Percentiles rank a stretch among this genome's conserved stretches.
These are phyloP conservation scores for Yamadazyma oceani DNA, from an alignment of 1,139 yeast species.

Conservation along the genomic window DNA sequence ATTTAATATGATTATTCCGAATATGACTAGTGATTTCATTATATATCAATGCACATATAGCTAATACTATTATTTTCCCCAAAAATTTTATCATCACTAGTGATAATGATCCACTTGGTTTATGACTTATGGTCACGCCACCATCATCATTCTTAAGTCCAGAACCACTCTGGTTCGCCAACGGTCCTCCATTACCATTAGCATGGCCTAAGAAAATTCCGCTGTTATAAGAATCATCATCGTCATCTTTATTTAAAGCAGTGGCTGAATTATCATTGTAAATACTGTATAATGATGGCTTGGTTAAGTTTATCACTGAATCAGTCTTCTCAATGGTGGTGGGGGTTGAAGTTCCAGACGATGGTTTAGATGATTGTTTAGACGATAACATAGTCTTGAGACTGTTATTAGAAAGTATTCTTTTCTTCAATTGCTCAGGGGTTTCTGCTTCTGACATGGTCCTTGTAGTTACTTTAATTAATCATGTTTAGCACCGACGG, in stretches of 20 bases:
- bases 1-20: constrained; percentile 48
- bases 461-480: neutral
- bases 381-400: constrained; percentile 1
- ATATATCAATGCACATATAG: constrained; percentile 47
- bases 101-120: constrained; percentile 5
- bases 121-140: neutral
- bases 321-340: constrained; percentile 39
- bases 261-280: constrained; percentile 43
- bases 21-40: constrained; percentile 51
- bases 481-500: no score
- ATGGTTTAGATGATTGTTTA: constrained; percentile 1
- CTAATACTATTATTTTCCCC: constrained; percentile 33
- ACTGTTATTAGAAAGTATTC: constrained; percentile 12
- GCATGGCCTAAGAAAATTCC: constrained; percentile 5
- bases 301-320: constrained; percentile 47
- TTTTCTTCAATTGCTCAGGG: constrained; percentile 8
- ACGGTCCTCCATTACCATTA: neutral
- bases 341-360: constrained; percentile 18
- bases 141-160: constrained; percentile 2
- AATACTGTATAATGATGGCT: constrained; percentile 50
- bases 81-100: constrained; percentile 11
- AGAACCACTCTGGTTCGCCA: constrained; percentile 4
- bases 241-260: constrained; percentile 33
- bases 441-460: constrained; percentile 5
- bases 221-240: constrained; percentile 17